Evolutionary conservation across 192 early-diverging fungal species (phyloP).

Genomic region (Podila clonocystis): DNA sequence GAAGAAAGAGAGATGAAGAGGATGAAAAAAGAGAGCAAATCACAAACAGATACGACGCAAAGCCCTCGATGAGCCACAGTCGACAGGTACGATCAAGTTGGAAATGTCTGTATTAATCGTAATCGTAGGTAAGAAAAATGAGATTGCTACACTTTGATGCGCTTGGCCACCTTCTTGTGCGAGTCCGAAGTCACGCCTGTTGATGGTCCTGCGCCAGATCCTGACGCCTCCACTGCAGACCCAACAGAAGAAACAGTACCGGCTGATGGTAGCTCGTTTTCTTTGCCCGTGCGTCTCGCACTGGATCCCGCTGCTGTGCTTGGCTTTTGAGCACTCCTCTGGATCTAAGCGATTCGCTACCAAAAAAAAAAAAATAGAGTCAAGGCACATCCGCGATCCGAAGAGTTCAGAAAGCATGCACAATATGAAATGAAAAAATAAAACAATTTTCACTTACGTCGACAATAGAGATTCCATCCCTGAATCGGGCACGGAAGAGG

Average conservation of each 20-base stretch:
- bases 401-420: neutral
- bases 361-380: neutral
- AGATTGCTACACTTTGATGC: slow-evolving; percentile 14
- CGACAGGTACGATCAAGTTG: too few species aligned
- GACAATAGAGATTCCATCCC: slow-evolving; percentile 94
- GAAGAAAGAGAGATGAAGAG: too few species aligned
- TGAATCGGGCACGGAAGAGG: slow-evolving; percentile 92
- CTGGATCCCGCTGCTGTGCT: neutral
- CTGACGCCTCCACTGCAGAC: neutral
- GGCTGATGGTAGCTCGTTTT: slow-evolving; percentile 13
- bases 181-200: neutral
- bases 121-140: too few species aligned
- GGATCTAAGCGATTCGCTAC: slow-evolving; percentile 25
- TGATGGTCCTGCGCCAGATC: too few species aligned
- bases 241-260: neutral
- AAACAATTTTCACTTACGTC: slow-evolving; percentile 60
- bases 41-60: too few species aligned
- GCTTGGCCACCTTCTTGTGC: slow-evolving; percentile 21
- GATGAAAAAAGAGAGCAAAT: too few species aligned
- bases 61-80: too few species aligned
- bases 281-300: slow-evolving; percentile 12
- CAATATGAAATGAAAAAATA: neutral
- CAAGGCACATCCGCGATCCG: neutral
- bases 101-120: too few species aligned
- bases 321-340: slow-evolving; percentile 5